Conservation (phyloP, 306 rosid species). For the Dalbergia cultrata region DNA sequence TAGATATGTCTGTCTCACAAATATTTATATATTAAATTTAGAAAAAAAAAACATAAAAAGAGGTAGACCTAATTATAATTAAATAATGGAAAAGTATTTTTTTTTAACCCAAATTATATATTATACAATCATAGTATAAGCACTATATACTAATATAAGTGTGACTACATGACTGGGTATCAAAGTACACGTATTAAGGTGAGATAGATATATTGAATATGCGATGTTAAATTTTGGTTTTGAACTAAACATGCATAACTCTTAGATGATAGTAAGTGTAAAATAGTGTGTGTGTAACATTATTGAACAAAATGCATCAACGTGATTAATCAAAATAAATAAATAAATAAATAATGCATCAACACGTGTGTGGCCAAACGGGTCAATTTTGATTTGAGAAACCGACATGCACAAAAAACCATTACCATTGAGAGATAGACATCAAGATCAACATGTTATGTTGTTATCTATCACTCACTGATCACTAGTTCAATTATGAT, state of each 20-base stretch:
- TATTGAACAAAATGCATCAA: background rate
- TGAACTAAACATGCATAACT: too few relatives aligned
- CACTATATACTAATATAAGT: too few relatives aligned
- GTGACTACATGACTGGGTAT: too few relatives aligned
- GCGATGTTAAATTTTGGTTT: too few relatives aligned
- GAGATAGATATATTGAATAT: background rate
- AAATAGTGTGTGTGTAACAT: background rate
- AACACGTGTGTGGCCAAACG: constrained; percentile 3
- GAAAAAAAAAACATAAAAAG: too few relatives aligned
- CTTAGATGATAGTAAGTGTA: too few relatives aligned
- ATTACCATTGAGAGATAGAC: background rate
- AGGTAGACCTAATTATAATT: background rate
- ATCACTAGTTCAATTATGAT: background rate
- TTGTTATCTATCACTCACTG: background rate
- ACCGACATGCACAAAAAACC: constrained; percentile 45
- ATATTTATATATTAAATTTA: too few relatives aligned
- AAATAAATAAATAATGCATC: background rate
- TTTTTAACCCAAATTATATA: too few relatives aligned
- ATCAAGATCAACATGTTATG: background rate
- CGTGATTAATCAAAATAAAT: too few relatives aligned
- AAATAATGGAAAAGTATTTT: too few relatives aligned
- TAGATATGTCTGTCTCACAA: background rate
- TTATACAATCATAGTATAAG: too few relatives aligned
- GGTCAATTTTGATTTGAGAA: constrained; percentile 38
- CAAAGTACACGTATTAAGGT: too few relatives aligned